phyloP scores from a whole-genome alignment of 495 filamentous ascomycete species.

The Neurospora sp. region DNA sequence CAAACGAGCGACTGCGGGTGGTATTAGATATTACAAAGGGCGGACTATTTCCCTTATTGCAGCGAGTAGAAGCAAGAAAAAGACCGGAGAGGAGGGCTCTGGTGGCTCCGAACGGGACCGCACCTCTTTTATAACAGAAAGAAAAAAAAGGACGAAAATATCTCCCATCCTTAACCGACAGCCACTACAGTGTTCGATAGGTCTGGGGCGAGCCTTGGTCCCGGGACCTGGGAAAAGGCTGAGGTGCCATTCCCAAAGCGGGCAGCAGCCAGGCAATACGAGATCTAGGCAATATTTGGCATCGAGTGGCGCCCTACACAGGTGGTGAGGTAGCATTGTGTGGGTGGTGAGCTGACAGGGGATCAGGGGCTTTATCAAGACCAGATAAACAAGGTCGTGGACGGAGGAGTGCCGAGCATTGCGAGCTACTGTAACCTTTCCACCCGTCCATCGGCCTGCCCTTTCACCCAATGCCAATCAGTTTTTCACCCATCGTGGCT shows the following conservation, averaged over 20 bases:
- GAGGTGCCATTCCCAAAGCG: not conserved
- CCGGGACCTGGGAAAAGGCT: not conserved
- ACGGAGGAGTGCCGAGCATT: not conserved
- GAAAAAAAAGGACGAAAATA: not conserved
- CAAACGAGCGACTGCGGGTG: not conserved
- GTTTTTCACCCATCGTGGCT: not conserved
- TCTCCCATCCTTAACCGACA: not conserved
- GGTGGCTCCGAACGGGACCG: not conserved
- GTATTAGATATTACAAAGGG: not conserved
- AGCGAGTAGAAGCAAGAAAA: not conserved
- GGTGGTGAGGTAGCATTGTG: not conserved
- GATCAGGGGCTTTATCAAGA: not conserved
- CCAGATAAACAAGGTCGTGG: not conserved
- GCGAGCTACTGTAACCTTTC: not conserved
- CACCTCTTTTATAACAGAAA: not conserved
- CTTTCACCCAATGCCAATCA: not conserved
- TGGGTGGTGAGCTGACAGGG: not conserved
- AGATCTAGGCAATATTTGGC: not conserved
- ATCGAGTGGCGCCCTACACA: not conserved
- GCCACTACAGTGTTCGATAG: not conserved
- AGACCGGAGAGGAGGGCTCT: not conserved
- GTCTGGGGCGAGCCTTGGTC: not conserved
- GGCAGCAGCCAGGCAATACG: not conserved
- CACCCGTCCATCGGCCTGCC: not conserved
- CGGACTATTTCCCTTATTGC: not conserved